phyloP scores from a whole-genome alignment of 129 eudicot species.

The Flaveria sonorensis region DNA sequence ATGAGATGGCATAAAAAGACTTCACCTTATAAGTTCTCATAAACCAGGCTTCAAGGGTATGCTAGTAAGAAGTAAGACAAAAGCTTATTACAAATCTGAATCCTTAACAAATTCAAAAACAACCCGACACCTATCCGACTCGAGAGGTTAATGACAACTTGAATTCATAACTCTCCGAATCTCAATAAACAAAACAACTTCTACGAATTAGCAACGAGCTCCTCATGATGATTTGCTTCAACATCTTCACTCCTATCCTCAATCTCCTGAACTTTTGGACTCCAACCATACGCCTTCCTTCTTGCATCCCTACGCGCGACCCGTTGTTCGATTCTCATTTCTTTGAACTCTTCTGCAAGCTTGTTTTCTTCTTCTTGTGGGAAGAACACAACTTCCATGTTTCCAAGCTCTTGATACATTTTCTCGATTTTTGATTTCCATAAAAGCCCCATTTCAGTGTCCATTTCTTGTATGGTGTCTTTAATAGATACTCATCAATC shows the following conservation, averaged over 20 bases:
- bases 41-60: not conserved
- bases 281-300: conserved; percentile 59
- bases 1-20: not conserved
- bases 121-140: not conserved
- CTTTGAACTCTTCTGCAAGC: conserved; percentile 68
- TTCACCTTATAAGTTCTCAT: conserved; percentile 1
- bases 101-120: conserved; percentile 7
- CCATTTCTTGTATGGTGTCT: conserved; percentile 96
- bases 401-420: conserved; percentile 82
- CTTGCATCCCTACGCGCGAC: conserved; percentile 59
- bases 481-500: conserved; percentile 82
- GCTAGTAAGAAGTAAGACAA: conserved; percentile 13
- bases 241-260: conserved; percentile 36
- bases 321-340: conserved; percentile 49
- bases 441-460: conserved; percentile 81
- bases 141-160: not conserved
- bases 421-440: conserved; percentile 95
- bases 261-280: conserved; percentile 35
- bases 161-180: not conserved
- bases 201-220: conserved; percentile 37
- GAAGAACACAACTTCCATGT: conserved; percentile 72
- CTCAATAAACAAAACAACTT: not conserved
- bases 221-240: conserved; percentile 40
- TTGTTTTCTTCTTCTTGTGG: conserved; percentile 84
- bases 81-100: conserved; percentile 25